Evolutionary conservation across 2,329 filamentous ascomycete genomes (phyloP).

Genomic region (Didymella pomorum): DNA sequence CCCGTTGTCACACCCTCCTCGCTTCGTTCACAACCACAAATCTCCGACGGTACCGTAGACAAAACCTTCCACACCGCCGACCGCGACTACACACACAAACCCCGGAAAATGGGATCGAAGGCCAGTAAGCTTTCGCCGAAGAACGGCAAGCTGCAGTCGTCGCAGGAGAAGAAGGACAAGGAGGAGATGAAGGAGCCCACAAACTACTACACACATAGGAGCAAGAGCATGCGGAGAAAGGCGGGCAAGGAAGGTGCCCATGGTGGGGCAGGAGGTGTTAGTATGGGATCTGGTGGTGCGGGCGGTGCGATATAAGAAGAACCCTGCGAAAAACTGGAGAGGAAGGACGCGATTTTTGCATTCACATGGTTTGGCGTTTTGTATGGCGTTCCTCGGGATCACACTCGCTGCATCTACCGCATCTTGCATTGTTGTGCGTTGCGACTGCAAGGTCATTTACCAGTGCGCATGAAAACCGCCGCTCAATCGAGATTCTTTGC

Average conservation of each 20-base stretch:
- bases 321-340: neutral
- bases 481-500: neutral
- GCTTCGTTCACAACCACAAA: neutral
- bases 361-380: neutral
- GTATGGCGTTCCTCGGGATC: neutral
- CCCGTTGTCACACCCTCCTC: neutral
- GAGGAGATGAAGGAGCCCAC: slow-evolving; percentile 47
- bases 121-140: slow-evolving; percentile 31
- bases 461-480: neutral
- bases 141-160: slow-evolving; percentile 34
- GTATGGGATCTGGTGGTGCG: slow-evolving; percentile 19
- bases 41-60: neutral
- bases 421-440: neutral
- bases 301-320: slow-evolving; percentile 16
- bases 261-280: slow-evolving; percentile 20
- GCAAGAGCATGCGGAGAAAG: slow-evolving; percentile 46
- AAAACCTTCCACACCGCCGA: neutral
- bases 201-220: slow-evolving; percentile 46
- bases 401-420: neutral
- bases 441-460: neutral
- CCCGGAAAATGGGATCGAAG: slow-evolving; percentile 43
- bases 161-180: slow-evolving; percentile 37
- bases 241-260: slow-evolving; percentile 30
- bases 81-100: neutral
- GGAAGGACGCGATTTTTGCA: neutral